Base-by-base conservation (phyloP, 2,329 filamentous ascomycete genomes). In the Xylaria multiplex region DNA sequence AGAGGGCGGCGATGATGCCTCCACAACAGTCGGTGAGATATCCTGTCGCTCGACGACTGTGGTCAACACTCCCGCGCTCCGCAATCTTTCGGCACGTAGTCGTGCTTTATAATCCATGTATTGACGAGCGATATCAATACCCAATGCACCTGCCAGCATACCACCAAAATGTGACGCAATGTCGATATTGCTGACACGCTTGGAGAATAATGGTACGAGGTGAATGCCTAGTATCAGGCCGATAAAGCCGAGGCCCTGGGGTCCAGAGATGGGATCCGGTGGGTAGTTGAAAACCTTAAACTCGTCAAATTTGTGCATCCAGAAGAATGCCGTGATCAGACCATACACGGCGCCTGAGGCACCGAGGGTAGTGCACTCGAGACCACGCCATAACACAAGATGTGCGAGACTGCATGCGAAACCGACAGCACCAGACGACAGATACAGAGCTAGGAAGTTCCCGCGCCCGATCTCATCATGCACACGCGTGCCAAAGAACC, bases 381-480 rank as follows among this genome's bases (percentile, higher is more conserved):
- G 73, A 71, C 80, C 77, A 14, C 81, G 79, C 56, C 80, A 75
- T 59, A 85, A 75, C 53, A 85, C 83, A 64, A 85, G 81, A 53
- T 78, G 77, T 32, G 80, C 72, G 65, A 93, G 79, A 50, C 86
- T 88, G n/a, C 82, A 80, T 66, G 89, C 83, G 65, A 86, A 88
- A 8, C 86, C 88, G 1, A 88, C 49, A 1, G 83, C 81, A 59
- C 90, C 90, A 6, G 84, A 83, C 7, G 83, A 80, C 37, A 91
- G 69, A 77, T 90, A 92, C 37, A 92, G 79, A n/a, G 89, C 85
- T 22, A 93, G 79, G 78, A 93, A 93, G 62, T 86, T 83, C 14
- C 85, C 89, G 11, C 91, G 84, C 11, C 90, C 91, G 30, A 93
- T 80, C 71, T 93, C 89, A 67, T 92, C 88, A 78, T 92, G 90